Base-by-base conservation (phyloP, 495 filamentous ascomycete species). In the Xylaria grammica region DNA sequence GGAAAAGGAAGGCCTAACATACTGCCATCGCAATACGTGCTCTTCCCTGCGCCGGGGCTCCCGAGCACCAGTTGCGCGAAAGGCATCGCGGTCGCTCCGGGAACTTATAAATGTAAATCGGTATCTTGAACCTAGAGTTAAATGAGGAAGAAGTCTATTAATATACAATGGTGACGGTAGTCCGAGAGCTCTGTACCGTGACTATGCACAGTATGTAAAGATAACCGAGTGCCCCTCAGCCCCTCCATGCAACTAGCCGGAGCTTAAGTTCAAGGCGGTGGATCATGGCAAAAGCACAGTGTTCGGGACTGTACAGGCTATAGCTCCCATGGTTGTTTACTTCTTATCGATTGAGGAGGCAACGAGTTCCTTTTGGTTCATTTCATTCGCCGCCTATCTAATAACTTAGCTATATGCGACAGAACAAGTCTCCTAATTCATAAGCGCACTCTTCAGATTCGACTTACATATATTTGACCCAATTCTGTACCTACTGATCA, bases 11-110 rank as follows among this genome's bases (percentile, higher is more conserved):
- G 0, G 27, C 34, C 34, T 29, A 64, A 76, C 84, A 63, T 76
- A 87, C 84, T 97, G 67, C 95, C 95, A 86, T 97, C 90, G 83
- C 93, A 97, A 76, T 96, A 97, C 6, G 95, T 99, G 49, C 93
- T 97, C 78, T 99, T 99, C 19, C 95, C 95, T 26, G 94, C 86
- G 65, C 95, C 95, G 8, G 95, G 94, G 27, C 94, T 92, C 13
- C 95, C 95, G 62, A 97, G 89, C 13, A 97, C 89, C 26, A 99
- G 86, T 78, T 95, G 90, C 51, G 85, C 81, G 57, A 83, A 83
- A 52, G 81, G 78, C 81, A 83, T 83, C 3, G 59, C 44, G 62
- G 19, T 55, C 5, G 27, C 15, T n/a, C 46, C 15, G 3, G 8
- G 22, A 17, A 3, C 9, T 6, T 27, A n/a, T 32, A 11, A 38